Evolutionary conservation across 1,139 yeast genomes (phyloP), one percentile per base, ranked within the genome.

Genomic region (Debaryomyces subglobosus): DNA sequence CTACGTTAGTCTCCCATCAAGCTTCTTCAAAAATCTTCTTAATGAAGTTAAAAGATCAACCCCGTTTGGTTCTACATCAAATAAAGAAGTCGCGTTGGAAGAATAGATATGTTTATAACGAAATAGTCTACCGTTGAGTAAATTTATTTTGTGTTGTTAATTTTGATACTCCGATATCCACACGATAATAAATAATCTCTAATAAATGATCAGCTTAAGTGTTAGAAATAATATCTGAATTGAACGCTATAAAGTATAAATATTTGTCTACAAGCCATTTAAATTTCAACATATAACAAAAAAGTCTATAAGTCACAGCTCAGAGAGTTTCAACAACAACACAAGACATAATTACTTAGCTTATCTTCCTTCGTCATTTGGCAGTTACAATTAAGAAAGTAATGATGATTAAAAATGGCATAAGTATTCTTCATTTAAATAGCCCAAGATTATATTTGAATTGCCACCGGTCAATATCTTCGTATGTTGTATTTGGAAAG

Each of bases 41-140:
- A 40, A 39, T 24, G 43, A 57, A 44, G 29, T 53, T 3, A 36
- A 37, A 18, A 40, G 43, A 4, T 40, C 53, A 16, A 46, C 55
- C 39, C 32, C 51, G 3, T 51, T 55, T 46, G 58, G 54, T 44
- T 39, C 44, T n/a, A 51, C 45, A 10, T 53, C 59, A 3, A 47
- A 49, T 35, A 44, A 38, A 27, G 34, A 24, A 25, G 32, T 37
- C 21, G 46, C 13, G n/a, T 3, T 24, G 6, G 45, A 34, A 9
- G 45, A 42, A 6, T 40, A 40, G 33, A 27, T 39, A 16, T 27
- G 20, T 27, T 27, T 25, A 12, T 38, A 39, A 18, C 13, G 16
- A 39, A 25, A 27, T 25, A 10, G 29, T 18, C 24, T 12, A 18
- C 24, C 7, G 13, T 35, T 35, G 38, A 21, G 38, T 39, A 20